Conservation (phyloP, 768 basidiomycete genomes). For the Phylloporus rhodoxanthus region DNA sequence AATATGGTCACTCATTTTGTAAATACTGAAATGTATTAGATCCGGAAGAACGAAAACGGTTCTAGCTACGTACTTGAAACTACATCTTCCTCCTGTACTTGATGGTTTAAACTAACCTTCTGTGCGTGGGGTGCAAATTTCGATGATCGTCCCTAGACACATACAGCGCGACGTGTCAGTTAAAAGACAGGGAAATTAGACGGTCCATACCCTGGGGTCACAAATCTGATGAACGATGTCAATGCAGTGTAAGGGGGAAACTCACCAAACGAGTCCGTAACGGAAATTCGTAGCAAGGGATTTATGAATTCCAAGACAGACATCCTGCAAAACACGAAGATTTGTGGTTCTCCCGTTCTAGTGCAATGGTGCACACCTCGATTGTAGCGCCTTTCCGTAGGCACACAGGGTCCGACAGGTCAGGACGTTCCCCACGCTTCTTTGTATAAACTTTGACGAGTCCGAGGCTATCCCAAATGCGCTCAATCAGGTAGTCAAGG, state of each 20-base stretch:
- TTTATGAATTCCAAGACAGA: conserved; percentile 90
- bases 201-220: conserved; percentile 23
- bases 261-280: conserved; percentile 89
- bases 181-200: neutral
- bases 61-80: conserved; percentile 64
- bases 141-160: conserved; percentile 76
- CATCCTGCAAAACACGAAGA: conserved; percentile 43
- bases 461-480: conserved; percentile 74
- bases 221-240: conserved; percentile 2
- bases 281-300: conserved; percentile 88
- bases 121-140: conserved; percentile 93
- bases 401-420: conserved; percentile 86
- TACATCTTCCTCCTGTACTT: conserved; percentile 83
- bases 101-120: conserved; percentile 82
- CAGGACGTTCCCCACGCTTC: conserved; percentile 91
- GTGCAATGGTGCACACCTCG: conserved; percentile 46
- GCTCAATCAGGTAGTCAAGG: conserved; percentile 66
- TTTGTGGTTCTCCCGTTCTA: neutral
- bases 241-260: conserved; percentile 2
- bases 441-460: conserved; percentile 95
- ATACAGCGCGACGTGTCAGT: neutral
- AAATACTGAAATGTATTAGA: conserved; percentile 22
- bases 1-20: conserved; percentile 20
- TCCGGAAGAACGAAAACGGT: neutral
- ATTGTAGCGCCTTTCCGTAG: conserved; percentile 88